Evolutionary conservation across 331 rosid genomes (phyloP).

Genomic region (Cydonia oblonga): DNA sequence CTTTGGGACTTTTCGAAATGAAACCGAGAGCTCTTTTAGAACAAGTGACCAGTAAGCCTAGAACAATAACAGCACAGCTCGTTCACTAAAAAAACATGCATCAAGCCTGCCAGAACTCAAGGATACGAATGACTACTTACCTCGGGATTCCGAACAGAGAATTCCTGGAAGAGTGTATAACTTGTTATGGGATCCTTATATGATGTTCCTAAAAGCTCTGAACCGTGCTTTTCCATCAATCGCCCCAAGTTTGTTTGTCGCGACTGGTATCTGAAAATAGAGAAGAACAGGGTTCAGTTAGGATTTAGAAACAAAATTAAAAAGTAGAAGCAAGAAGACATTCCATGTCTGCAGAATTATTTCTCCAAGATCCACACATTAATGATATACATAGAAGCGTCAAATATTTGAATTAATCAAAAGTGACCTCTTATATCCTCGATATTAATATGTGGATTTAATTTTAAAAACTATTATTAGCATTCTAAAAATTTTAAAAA

Average conservation of each 20-base stretch:
- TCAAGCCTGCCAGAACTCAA: neutral
- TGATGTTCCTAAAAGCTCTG: conserved; percentile 50
- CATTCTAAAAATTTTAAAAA: no score
- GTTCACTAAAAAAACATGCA: neutral
- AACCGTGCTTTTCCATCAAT: conserved; percentile 51
- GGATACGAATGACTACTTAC: conserved; percentile 14
- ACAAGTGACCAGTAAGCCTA: conserved; percentile 75
- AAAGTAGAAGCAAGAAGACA: neutral
- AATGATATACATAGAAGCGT: neutral
- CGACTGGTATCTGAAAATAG: conserved; percentile 34
- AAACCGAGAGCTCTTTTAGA: conserved; percentile 52
- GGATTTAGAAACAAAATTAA: neutral
- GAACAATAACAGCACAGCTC: neutral
- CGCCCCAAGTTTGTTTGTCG: conserved; percentile 57
- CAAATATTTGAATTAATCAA: neutral
- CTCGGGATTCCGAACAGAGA: conserved; percentile 54
- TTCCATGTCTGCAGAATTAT: neutral
- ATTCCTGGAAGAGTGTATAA: conserved; percentile 46
- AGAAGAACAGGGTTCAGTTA: neutral
- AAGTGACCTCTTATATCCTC: neutral
- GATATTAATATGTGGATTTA: neutral
- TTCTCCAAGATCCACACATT: neutral
- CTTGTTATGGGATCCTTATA: conserved; percentile 69
- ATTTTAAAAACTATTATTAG: no score
- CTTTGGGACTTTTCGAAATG: conserved; percentile 43